A percentile compares a stretch with the other conserved stretches of the same genome.
Conservation (phyloP, 2,329 filamentous ascomycete genomes). For the Microthyrium microscopicum region DNA sequence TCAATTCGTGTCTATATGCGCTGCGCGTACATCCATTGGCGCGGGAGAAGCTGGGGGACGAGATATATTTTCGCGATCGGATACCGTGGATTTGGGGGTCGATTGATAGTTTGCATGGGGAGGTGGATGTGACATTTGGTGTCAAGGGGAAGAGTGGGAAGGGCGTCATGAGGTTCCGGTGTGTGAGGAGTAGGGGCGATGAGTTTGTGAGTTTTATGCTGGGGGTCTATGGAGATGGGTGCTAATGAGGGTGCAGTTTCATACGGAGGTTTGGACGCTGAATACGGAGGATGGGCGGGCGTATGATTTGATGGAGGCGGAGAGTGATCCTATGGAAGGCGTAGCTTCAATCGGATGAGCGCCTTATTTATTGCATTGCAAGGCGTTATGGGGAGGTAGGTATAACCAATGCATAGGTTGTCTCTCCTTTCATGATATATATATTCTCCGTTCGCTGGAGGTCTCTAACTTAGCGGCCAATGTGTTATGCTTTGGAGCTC, state of each 20-base stretch:
- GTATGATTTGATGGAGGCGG: constrained; percentile 23
- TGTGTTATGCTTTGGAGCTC: constrained; percentile 29
- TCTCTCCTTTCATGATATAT: too few relatives aligned
- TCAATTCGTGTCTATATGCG: constrained; percentile 81
- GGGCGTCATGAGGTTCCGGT: constrained; percentile 68
- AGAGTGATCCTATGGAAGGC: constrained; percentile 3
- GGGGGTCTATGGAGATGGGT: neutral
- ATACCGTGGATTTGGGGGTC: constrained; percentile 32
- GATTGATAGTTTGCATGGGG: constrained; percentile 86
- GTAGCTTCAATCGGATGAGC: too few relatives aligned
- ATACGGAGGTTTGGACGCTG: constrained; percentile 83
- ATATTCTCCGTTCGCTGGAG: too few relatives aligned
- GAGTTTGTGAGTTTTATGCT: constrained; percentile 31
- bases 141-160: constrained; percentile 61
- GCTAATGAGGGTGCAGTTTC: constrained; percentile 38
- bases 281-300: constrained; percentile 47
- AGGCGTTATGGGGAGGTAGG: too few relatives aligned
- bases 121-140: constrained; percentile 72
- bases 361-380: too few relatives aligned
- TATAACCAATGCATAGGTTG: too few relatives aligned
- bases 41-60: constrained; percentile 63
- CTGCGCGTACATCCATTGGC: constrained; percentile 65
- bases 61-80: constrained; percentile 32
- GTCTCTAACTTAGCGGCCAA: neutral
- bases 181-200: constrained; percentile 49